Evolutionary conservation across 2,329 filamentous ascomycete genomes (phyloP), one percentile per base, ranked within the genome.

Genomic region (Bipolaris zeicola): DNA sequence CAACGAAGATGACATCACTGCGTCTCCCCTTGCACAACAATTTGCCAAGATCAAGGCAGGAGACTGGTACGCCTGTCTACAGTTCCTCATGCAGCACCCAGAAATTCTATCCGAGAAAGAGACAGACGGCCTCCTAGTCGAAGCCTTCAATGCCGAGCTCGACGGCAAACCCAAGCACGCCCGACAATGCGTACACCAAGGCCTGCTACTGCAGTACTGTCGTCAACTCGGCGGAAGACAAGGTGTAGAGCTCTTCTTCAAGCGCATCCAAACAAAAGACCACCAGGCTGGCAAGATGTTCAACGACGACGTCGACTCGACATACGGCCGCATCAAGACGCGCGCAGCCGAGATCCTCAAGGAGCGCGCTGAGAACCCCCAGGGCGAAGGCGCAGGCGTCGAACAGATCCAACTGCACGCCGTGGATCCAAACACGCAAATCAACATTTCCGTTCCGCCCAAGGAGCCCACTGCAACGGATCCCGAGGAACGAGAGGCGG

Each of bases 331-430:
- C 51, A 98, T 99, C 76, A 87, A 87, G 69, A 87, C 82, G 24
- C 87, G 95, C 45, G 87, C 90, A 1, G 82, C 84, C 6, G 91
- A 96, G 76, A 89, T 96, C 62, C 82, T 81, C 38, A 85, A 85
- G 61, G 82, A 89, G 65, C 77, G 81, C n/a, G 73, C 70, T 2
- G 69, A 74, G 44, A 76, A 82, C 42, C 82, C 79, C 5, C 81
- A 81, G 18, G 80, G 80, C 6, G 78, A 78, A 1, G 53, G 53
- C 24, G 85, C 83, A 22, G 91, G 89, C 18, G 89, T 96, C 8
- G 95, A 99, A 80, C 94, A 97, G 77, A 99, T 99, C 66, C 96
- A 99, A 78, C 84, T 99, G 44, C 95, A 99, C 74, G 94, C 95
- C 13, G 93, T 99, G 10, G 92, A 97, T 75, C 94, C 94, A 0